Base-by-base conservation (phyloP, 1,284 basidiomycete species). In the Pyrrhoderma noxium region DNA sequence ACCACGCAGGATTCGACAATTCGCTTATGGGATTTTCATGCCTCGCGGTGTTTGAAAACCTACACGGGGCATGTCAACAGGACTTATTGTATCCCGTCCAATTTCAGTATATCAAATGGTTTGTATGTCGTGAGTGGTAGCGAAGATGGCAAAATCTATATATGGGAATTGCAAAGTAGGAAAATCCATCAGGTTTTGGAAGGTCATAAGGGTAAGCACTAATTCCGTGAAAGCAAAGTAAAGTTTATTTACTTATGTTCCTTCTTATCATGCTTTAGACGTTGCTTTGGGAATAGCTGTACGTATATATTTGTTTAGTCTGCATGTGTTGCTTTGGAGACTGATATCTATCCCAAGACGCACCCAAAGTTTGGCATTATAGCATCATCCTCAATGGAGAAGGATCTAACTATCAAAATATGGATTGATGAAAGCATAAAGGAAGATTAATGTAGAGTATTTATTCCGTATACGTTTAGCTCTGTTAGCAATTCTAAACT, bases 1-100 rank as follows among this genome's bases (percentile, higher is more conserved):
- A 83, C 90, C 0, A 93, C 93, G 3, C 85, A 98, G 61, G 94
- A 98, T 64, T 93, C 89, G 4, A 91, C 89, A 0, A 82, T 98
- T 51, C 79, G 96, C 1, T 71, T 99, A 19, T 98, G 96, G 93
- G 90, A 95, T 64, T 90, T 89, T 58, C 88, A 92, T 56, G 86
- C 82, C n/a, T 88, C 89, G 9, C 85, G 88, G 56, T 91, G 93
- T 57, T 82, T 97, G 43, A 98, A 98, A 70, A 95, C 93, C 2
- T 94, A 93, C 62, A 79, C 75, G 0, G 90, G 89, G 0, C 92
- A 95, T 62, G 72, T 69, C 3, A 94, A 93, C 65, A 75, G 82
- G 36, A 91, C 89, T 34, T 92, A 83, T 59, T 87, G 86, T 65
- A 69, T 85, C 23, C 74, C 76, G 52, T 71, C 81, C 2, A 80